These are phyloP conservation scores for Kalmusia sp. DNA, from an alignment of 2,329 filamentous ascomycete species.

Conservation along the genomic window DNA sequence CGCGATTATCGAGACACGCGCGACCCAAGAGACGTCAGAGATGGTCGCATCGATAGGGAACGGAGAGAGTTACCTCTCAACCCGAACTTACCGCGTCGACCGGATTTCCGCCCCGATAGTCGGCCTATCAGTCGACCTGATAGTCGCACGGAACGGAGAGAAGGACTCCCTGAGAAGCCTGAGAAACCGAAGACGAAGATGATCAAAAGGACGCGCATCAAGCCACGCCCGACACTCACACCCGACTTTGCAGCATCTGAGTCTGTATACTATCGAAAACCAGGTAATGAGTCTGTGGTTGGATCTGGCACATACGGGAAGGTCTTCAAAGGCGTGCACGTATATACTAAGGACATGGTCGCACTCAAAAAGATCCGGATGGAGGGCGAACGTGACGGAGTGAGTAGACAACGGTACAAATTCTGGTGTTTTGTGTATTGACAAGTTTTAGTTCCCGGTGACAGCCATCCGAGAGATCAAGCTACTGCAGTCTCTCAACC, in stretches of 20 bases:
- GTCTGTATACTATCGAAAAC: slow-evolving; percentile 93
- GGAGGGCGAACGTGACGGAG: slow-evolving; percentile 87
- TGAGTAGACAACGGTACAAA: slow-evolving; percentile 36
- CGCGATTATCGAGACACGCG: slow-evolving; percentile 28
- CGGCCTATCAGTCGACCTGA: slow-evolving; percentile 48
- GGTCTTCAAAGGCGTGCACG: slow-evolving; percentile 91
- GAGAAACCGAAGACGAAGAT: slow-evolving; percentile 56
- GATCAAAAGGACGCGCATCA: slow-evolving; percentile 72
- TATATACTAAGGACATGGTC: slow-evolving; percentile 85
- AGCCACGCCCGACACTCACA: slow-evolving; percentile 73
- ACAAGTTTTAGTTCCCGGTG: slow-evolving; percentile 70
- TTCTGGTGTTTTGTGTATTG: slow-evolving; percentile 22
- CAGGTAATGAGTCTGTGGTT: slow-evolving; percentile 96
- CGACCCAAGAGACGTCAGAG: slow-evolving; percentile 29
- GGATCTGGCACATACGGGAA: slow-evolving; percentile 96
- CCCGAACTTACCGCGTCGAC: slow-evolving; percentile 28
- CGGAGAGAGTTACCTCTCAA: slow-evolving; percentile 34
- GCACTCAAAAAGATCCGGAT: slow-evolving; percentile 91
- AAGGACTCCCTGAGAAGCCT: slow-evolving; percentile 47
- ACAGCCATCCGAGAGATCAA: slow-evolving; percentile 93
- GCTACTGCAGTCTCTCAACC: slow-evolving; percentile 83
- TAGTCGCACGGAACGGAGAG: slow-evolving; percentile 44
- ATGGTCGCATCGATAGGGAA: slow-evolving; percentile 32
- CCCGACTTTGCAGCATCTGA: slow-evolving; percentile 78
- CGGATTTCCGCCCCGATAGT: slow-evolving; percentile 29